Evolutionary conservation across 305 asterid genomes (phyloP).

Genomic region (Fraxinus latifolia): DNA sequence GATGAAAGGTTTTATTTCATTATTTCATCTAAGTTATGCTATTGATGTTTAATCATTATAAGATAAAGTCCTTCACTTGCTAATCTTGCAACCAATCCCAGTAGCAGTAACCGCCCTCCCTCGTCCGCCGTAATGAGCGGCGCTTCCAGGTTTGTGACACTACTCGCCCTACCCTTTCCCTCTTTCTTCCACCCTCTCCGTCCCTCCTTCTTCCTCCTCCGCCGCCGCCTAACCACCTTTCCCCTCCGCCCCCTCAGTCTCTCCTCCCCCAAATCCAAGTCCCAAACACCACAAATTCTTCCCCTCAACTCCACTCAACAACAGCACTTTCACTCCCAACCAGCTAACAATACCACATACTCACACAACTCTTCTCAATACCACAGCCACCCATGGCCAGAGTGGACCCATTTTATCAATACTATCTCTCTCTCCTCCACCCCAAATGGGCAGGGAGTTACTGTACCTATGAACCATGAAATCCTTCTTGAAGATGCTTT

Average conservation of each 20-base stretch:
- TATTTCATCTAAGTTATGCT: no score
- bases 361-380: constrained; percentile 30
- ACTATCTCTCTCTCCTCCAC: constrained; percentile 24
- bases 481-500: constrained; percentile 60
- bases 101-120: constrained; percentile 6
- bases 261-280: constrained; percentile 28
- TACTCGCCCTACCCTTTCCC: constrained; percentile 53
- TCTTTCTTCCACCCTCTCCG: constrained; percentile 35
- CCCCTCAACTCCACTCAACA: constrained; percentile 24
- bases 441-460: constrained; percentile 25
- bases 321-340: constrained; percentile 42
- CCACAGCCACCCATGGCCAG: constrained; percentile 71
- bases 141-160: constrained; percentile 59
- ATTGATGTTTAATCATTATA: no score
- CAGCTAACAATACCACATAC: constrained; percentile 24
- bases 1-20: background rate
- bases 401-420: constrained; percentile 58
- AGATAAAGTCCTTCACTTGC: background rate
- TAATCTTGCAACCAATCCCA: background rate
- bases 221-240: constrained; percentile 39
- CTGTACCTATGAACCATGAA: constrained; percentile 17
- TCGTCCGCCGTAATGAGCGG: constrained; percentile 54
- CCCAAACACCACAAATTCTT: constrained; percentile 25
- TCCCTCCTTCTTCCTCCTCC: constrained; percentile 37
- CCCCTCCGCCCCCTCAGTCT: constrained; percentile 33